Percentiles rank a stretch among this genome's conserved stretches.
phyloP scores from a whole-genome alignment of 345 rosid species.

The Eucalyptus regnans region DNA sequence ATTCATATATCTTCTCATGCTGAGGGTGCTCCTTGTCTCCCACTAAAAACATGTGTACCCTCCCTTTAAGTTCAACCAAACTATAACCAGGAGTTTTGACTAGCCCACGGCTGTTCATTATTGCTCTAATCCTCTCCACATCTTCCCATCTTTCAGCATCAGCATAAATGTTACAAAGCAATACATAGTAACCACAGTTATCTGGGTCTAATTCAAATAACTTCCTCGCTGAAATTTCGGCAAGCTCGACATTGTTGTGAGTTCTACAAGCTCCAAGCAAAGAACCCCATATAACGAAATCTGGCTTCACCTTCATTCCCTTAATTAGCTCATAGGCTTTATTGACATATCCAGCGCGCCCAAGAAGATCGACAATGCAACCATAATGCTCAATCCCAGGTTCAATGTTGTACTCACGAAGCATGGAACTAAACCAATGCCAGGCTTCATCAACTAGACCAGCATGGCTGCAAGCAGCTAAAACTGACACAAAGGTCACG shows the following conservation, averaged over 20 bases:
- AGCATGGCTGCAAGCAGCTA: constrained; percentile 79
- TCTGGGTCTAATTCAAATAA: constrained; percentile 58
- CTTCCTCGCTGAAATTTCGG: constrained; percentile 48
- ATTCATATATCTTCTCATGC: constrained; percentile 37
- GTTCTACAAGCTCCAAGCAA: constrained; percentile 84
- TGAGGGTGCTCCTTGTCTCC: constrained; percentile 82
- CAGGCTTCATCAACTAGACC: constrained; percentile 73
- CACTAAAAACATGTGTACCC: constrained; percentile 63
- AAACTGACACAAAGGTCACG: constrained; percentile 69
- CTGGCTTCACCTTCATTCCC: constrained; percentile 71
- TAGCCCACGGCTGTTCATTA: constrained; percentile 47
- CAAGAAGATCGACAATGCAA: constrained; percentile 92
- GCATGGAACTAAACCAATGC: constrained; percentile 73
- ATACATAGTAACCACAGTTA: constrained; percentile 68
- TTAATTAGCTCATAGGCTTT: constrained; percentile 58
- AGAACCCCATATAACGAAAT: constrained; percentile 73
- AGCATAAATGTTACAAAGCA: constrained; percentile 77
- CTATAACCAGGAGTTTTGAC: constrained; percentile 78
- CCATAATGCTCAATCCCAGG: constrained; percentile 85
- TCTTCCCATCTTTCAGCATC: constrained; percentile 89
- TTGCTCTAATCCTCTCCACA: constrained; percentile 52
- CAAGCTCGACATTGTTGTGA: constrained; percentile 82
- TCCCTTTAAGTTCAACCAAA: constrained; percentile 65
- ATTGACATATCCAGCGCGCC: constrained; percentile 61
- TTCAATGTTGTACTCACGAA: constrained; percentile 32